Base-by-base conservation (phyloP, 1,139 yeast species). In the Zygoascus meyerae region DNA sequence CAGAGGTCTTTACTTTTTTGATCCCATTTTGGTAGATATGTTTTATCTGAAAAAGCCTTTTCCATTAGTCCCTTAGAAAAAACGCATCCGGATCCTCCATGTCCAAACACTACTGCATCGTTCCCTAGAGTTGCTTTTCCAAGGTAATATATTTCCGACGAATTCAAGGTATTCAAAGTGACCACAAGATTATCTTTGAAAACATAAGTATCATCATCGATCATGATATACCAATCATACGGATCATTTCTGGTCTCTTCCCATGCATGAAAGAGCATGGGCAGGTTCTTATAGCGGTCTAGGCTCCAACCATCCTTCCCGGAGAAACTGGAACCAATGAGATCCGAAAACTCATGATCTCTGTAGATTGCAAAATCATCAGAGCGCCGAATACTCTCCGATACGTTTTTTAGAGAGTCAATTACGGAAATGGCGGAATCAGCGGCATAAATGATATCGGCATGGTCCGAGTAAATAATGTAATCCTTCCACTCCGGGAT, bases 11-110 rank as follows among this genome's bases (percentile, higher is more conserved):
- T 50, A 1, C 66, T 56, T 14, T 49, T 44, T 14, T 54, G 47
- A 28, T 63, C 66, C 44, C 60, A 60, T 40, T 52, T 45, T 12
- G n/a, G 34, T 2, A 42, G 34, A n/a, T n/a, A n/a, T n/a, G n/a
- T n/a, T 7, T 28, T 11, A 9, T 15, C 26, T 14, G 46, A 38
- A 48, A 59, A 58, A 2, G 60, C 59, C 39, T 49, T 50, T 31
- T 56, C 50, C 63, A 66, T 56, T 2, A 66, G 62, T 5, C 55
- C 65, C 2, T 57, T 53, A 3, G 70, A 66, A 9, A 67, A 48
- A 4, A 67, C 63, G 1, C 66, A 65, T 1, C 67, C 71, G 8
- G 67, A 58, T 5, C 71, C 71, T 2, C 71, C 71, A 46, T 67
- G 69, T 2, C 69, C 72, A 53, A 67, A 68, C 15, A 54, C 52